Evolutionary conservation across 257 asterid genomes (phyloP).

Genomic region (Solanum ossicruentum): DNA sequence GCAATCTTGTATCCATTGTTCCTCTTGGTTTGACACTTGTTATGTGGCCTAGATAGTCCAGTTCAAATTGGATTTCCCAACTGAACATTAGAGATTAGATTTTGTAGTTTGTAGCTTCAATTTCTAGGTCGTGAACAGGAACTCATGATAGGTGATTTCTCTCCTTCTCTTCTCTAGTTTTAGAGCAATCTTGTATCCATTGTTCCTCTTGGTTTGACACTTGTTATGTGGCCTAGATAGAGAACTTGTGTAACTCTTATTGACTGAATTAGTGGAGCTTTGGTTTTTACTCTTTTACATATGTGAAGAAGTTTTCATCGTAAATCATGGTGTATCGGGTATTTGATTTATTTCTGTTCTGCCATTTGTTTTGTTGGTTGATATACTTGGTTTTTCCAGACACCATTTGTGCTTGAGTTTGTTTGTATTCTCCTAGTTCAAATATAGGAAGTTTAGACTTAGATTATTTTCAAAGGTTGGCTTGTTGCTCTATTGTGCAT

Average conservation of each 20-base stretch:
- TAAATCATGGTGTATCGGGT: background rate
- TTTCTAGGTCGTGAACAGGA: no score
- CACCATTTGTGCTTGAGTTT: background rate
- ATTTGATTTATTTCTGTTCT: no score
- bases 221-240: background rate
- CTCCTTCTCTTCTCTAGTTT: background rate
- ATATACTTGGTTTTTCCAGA: background rate
- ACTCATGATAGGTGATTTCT: background rate
- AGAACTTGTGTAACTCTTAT: background rate
- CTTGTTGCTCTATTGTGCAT: no score
- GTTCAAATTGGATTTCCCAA: no score
- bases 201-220: background rate
- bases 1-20: background rate
- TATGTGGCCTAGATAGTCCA: no score
- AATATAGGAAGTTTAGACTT: background rate
- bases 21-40: background rate
- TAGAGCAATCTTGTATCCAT: background rate
- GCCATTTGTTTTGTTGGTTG: background rate
- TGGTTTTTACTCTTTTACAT: background rate
- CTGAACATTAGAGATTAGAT: no score
- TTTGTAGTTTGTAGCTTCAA: background rate
- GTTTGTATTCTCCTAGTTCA: background rate
- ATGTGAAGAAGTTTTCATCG: no score
- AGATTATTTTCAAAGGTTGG: no score
- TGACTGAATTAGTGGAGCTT: background rate